Evolutionary conservation across 202 grass and related monocot genomes (phyloP), one percentile per base, ranked within the genome.

Genomic region (Zizania palustris): DNA sequence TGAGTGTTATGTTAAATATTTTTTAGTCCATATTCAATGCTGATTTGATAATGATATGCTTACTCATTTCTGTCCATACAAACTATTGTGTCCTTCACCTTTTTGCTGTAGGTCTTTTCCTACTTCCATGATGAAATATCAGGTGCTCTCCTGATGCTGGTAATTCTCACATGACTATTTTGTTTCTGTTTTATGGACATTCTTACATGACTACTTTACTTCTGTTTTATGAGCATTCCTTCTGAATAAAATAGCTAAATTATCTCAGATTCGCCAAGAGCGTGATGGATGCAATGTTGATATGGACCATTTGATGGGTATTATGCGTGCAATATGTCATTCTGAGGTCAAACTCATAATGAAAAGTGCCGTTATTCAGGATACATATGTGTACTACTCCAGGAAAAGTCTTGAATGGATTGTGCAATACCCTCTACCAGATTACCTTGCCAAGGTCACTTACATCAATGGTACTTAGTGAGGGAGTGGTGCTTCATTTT

Each of bases 381-480:
- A 82, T 74, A 78, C 83, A 53, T 89, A 82, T 63, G 35, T 14
- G 36, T 85, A 86, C 74, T 86, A 89, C 63, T 85, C 87, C 37
- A 74, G 20, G 67, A 89, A 56, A 82, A 67, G 78, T 69, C 75
- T 63, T 42, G 87, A 78, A 64, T 89, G 87, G 87, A 78, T 89
- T 83, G 45, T 51, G 56, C 82, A 74, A n/a, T 82, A 82, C 69
- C 71, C 78, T 86, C 64, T 86, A 15, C 81, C 72, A 68, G 83
- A 89, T 78, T 89, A 89, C 69, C 74, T 82, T 82, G 67, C 72
- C 62, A 89, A 86, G 83, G 87, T 89, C 38, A 44, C 19, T 78
- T 61, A 48, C 22, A 37, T 61, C 28, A 58, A 9, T 68, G 48
- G 37, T 58, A 75, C 12, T 28, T 69, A 61, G 63, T 57, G 20